phyloP scores from a whole-genome alignment of 2,329 filamentous ascomycete genomes.

The Curvularia eragrostidis region DNA sequence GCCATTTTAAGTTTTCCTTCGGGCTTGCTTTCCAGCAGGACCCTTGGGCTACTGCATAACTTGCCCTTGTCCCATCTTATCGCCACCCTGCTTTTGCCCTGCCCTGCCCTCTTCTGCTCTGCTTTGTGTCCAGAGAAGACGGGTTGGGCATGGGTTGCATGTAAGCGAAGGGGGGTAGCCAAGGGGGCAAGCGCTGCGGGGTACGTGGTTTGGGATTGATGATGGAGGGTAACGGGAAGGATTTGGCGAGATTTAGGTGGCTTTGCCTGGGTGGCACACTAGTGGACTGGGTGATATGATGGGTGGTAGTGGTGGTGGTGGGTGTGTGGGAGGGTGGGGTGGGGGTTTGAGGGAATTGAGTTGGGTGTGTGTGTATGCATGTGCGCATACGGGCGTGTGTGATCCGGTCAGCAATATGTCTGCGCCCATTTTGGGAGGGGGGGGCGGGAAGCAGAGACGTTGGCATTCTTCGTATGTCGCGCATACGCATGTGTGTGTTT shows the following conservation, averaged over 20 bases:
- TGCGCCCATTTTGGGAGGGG: background rate
- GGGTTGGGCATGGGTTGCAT: background rate
- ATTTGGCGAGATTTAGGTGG: slow-evolving; percentile 3
- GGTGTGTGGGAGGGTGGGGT: background rate
- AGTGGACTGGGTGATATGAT: background rate
- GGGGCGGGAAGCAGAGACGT: background rate
- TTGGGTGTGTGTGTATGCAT: background rate
- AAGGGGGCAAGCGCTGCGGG: background rate
- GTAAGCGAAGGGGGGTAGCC: background rate
- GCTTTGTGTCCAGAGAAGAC: background rate
- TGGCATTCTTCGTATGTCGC: background rate
- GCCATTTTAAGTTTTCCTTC: too few relatives aligned
- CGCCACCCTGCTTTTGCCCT: background rate
- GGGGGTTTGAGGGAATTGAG: background rate
- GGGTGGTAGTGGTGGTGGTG: background rate
- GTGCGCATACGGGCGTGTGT: too few relatives aligned
- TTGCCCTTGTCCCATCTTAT: too few relatives aligned
- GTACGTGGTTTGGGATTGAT: slow-evolving; percentile 1
- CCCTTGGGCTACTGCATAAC: too few relatives aligned
- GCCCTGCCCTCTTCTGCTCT: background rate
- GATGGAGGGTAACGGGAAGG: slow-evolving; percentile 3
- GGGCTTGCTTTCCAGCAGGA: too few relatives aligned
- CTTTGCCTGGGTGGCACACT: background rate
- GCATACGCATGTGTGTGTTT: background rate
- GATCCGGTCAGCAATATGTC: background rate